Percentiles rank a stretch among this genome's conserved stretches.
These are phyloP conservation scores for Rhodotorula mucilaginosa DNA, from an alignment of 1,284 basidiomycete genomes.

Conservation along the genomic window DNA sequence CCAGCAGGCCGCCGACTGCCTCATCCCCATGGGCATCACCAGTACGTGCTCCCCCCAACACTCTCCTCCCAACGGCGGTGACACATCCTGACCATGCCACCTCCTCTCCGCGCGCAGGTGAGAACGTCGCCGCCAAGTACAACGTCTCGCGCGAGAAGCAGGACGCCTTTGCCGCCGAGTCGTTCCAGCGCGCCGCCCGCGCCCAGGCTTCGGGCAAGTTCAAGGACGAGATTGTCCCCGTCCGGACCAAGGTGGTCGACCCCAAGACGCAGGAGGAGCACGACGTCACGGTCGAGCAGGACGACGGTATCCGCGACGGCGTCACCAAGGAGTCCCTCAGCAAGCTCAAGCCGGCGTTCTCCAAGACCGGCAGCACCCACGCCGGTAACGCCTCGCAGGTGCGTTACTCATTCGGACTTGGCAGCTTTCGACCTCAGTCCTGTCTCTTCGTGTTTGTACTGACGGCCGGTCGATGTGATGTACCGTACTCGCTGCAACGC, in stretches of 20 bases:
- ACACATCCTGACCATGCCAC: background rate
- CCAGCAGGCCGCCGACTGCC: constrained; percentile 83
- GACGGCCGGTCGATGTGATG: constrained; percentile 9
- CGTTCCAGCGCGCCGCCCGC: constrained; percentile 76
- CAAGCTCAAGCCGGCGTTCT: constrained; percentile 93
- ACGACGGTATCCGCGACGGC: constrained; percentile 88
- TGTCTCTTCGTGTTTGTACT: background rate
- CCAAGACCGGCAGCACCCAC: constrained; percentile 83
- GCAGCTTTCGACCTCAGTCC: constrained; percentile 35
- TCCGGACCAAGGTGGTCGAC: constrained; percentile 66
- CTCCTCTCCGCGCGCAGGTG: constrained; percentile 72
- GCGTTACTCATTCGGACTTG: background rate
- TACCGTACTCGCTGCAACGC: background rate
- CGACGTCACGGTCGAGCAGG: constrained; percentile 74
- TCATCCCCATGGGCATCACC: constrained; percentile 61
- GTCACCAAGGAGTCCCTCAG: constrained; percentile 80
- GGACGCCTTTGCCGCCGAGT: constrained; percentile 81
- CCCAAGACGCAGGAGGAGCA: constrained; percentile 80
- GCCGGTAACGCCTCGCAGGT: constrained; percentile 56
- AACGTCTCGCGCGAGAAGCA: constrained; percentile 70
- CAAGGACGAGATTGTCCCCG: constrained; percentile 83
- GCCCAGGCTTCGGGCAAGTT: constrained; percentile 90
- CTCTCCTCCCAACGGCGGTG: background rate
- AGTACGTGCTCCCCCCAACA: constrained; percentile 5
- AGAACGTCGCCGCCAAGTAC: constrained; percentile 85